Base-by-base conservation (phyloP, 192 early-diverging fungal species). In the Backusella westeae region DNA sequence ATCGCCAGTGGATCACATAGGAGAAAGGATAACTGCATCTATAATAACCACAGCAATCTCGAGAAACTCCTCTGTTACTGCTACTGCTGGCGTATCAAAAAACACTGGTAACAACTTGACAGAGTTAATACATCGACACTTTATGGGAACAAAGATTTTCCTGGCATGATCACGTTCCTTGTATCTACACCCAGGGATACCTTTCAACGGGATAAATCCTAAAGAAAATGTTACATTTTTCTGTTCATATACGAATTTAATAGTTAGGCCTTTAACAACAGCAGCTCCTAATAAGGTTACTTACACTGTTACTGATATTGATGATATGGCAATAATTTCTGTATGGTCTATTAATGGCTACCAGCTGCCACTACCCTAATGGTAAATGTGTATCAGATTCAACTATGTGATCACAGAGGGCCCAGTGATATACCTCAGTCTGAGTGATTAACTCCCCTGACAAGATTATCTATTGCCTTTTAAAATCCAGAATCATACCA, bases 341-440 rank as follows among this genome's bases (percentile, higher is more conserved):
- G 69, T 83, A n/a, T 83, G 82, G 79, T 53, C 80, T 15, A 38
- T 80, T 6, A 63, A 36, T 1, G 34, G 39, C 36, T 80, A 10
- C 65, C 77, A 3, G 34, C 42, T 12, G 69, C 63, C 26, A 70
- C 75, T 26, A 79, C 82, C 2, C 63, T 80, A 49, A 73, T 80
- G 63, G 75, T 77, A 29, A 79, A 76, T 14, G 52, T 29, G 10
- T 83, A 80, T 69, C 72, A 77, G 29, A 80, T 80, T 44, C 72
- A 72, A 34, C 29, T 83, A 2, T 78, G 73, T 38, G 82, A 80
- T 56, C 82, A 83, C 46, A 77, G 82, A 44, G 79, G 76, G 15
- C 46, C 73, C 29, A 66, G 59, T 26, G 78, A 74, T 39, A 41
- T 67, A 26, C 41, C 76, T 59, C 35, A 35, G 21, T 69, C 75